Evolutionary conservation across 31 red algal genomes (phyloP).

Genomic region (Odonthalia washingtoniensis): DNA sequence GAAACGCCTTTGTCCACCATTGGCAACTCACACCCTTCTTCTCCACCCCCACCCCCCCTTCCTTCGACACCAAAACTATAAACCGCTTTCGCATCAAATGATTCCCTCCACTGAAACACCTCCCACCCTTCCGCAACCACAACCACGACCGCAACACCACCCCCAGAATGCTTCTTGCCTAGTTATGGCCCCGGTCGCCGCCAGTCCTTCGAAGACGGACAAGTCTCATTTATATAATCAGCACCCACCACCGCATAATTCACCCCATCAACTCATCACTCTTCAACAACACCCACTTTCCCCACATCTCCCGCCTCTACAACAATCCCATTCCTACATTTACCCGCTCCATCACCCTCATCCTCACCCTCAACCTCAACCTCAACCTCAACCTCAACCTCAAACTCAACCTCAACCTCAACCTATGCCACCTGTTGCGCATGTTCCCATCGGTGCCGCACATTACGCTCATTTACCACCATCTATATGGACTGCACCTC

Average conservation of each 20-base stretch:
- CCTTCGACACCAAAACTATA: no score
- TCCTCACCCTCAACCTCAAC: background rate
- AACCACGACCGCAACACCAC: background rate
- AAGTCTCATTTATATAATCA: no score
- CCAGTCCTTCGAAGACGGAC: no score
- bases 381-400: conserved; percentile 10
- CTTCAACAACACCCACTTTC: conserved; percentile 1
- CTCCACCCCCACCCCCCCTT: no score
- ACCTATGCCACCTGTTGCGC: conserved; percentile 62
- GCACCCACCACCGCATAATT: background rate
- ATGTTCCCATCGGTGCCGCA: conserved; percentile 72
- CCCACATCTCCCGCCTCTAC: conserved; percentile 15
- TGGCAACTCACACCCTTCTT: no score
- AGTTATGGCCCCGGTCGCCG: background rate
- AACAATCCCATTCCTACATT: conserved; percentile 7
- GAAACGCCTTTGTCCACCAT: no score
- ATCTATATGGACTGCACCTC: conserved; percentile 66
- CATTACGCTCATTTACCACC: conserved; percentile 74
- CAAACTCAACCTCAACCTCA: conserved; percentile 18
- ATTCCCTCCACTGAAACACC: no score
- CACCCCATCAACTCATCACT: background rate
- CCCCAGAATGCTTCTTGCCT: background rate
- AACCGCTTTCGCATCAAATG: no score
- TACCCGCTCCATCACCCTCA: conserved; percentile 34
- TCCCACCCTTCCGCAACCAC: background rate